Evolutionary conservation across 2,329 filamentous ascomycete genomes (phyloP).

Genomic region (Colletotrichum higginsianum): DNA sequence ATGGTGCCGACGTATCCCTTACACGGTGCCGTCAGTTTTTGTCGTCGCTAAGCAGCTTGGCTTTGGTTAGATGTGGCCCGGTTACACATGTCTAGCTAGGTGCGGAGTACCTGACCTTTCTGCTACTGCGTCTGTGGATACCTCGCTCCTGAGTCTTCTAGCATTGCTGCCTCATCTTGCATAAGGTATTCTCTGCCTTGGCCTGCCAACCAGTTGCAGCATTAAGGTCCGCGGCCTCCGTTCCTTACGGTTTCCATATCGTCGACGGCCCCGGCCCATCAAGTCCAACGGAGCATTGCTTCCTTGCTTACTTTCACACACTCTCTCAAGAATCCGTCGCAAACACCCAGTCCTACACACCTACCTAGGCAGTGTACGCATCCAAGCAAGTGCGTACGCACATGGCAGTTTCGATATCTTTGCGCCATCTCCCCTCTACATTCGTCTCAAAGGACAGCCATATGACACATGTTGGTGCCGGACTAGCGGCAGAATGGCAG

Average conservation of each 20-base stretch:
- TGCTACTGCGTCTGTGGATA: background rate
- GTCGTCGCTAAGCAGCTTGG: background rate
- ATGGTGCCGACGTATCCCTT: background rate
- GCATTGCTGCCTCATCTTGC: conserved; percentile 20
- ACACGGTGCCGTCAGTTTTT: background rate
- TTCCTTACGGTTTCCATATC: conserved; percentile 19
- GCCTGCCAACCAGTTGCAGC: conserved; percentile 17
- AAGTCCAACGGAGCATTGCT: conserved; percentile 22
- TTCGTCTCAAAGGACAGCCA: conserved; percentile 25
- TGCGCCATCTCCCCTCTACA: conserved; percentile 1
- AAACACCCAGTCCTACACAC: background rate
- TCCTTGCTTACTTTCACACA: conserved; percentile 1
- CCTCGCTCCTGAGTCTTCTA: background rate
- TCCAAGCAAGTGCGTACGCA: too few relatives aligned
- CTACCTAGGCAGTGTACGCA: background rate
- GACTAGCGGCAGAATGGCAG: conserved; percentile 37
- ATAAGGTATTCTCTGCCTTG: conserved; percentile 4
- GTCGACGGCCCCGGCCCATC: conserved; percentile 26
- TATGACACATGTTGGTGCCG: conserved; percentile 14
- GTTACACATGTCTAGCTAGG: background rate
- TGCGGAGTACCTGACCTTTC: background rate
- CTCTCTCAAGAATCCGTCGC: conserved; percentile 6
- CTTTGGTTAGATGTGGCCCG: background rate
- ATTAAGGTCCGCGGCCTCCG: conserved; percentile 17
- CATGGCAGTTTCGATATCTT: background rate